Percentiles rank a stretch among this genome's conserved stretches.
phyloP scores from a whole-genome alignment of 495 filamentous ascomycete species.

The Friedmanniomyces simplex region DNA sequence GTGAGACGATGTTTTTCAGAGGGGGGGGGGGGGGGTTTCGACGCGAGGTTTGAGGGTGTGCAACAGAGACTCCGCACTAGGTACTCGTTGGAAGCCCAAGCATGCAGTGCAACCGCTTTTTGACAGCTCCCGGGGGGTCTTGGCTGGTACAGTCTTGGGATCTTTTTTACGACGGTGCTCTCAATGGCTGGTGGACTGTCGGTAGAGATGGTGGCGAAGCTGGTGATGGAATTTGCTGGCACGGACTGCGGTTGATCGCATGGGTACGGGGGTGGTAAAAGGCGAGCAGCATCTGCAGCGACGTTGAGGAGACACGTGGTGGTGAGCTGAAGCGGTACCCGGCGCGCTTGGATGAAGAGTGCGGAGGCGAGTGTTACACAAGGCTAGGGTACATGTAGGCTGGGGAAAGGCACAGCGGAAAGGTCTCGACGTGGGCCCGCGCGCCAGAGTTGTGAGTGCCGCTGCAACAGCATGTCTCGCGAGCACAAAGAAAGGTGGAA shows the following conservation, averaged over 20 bases:
- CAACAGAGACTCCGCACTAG: not conserved
- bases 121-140: not conserved
- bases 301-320: not conserved
- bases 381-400: not conserved
- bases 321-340: not conserved
- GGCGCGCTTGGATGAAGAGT: not conserved
- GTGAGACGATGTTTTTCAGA: too few species aligned
- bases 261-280: too few species aligned
- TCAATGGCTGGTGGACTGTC: not conserved
- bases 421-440: too few species aligned
- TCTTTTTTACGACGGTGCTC: not conserved
- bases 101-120: conserved; percentile 5
- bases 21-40: not conserved
- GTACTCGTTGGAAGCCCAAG: not conserved
- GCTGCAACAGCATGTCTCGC: too few species aligned
- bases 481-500: not conserved
- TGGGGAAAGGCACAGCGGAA: too few species aligned
- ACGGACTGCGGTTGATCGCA: too few species aligned
- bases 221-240: too few species aligned
- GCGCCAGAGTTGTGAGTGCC: too few species aligned
- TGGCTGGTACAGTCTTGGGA: not conserved
- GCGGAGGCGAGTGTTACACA: not conserved
- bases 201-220: too few species aligned
- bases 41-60: not conserved
- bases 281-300: not conserved